Evolutionary conservation across 345 rosid genomes (phyloP), one percentile per base, ranked within the genome.

Genomic region (Brassica rapa): DNA sequence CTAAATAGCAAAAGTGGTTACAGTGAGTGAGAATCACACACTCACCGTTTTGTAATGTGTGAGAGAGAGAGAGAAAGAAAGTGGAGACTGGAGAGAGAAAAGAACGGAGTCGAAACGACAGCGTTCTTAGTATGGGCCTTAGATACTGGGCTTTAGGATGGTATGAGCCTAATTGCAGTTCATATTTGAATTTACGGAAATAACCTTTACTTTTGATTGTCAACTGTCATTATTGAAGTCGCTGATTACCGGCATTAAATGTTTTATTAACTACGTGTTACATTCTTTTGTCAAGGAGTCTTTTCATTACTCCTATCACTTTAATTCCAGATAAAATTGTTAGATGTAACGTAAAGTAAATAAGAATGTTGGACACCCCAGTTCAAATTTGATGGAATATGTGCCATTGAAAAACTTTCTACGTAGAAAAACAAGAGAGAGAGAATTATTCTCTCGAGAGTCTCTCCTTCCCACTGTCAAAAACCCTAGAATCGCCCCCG

Each of bases 1-100:
- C 70, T 73, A 72, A 71, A 72, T 39, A 46, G 8, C 30, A 67
- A 73, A 73, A 68, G 78, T 68, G 59, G 82, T 79, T 67, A 49
- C 55, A 12, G 16, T 14, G 15, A 12, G 55, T 49, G 14, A 46
- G 55, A 46, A 46, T 46, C 4, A 46, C 55, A 68, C 64, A 29
- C 82, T 61, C 77, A 73, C 77, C 67, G 68, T 60, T 69, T 25
- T 25, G 71, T 55, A 63, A 55, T 56, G 30, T 27, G 74, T 33
- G 74, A 33, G 77, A 63, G 73, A 72, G 82, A 62, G 70, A 49
- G 66, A 62, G 73, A 66, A 77, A 63, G 71, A 2, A 23, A n/a
- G 57, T 33, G 37, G 37, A 33, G 37, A 33, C 37, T 1, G 21
- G 57, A n/a, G 27, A 59, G 16, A 55, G 62, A 70, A 37, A 15